A percentile compares a stretch with the other conserved stretches of the same genome.
These are phyloP conservation scores for Termitomyces sp. DNA, from an alignment of 768 basidiomycete genomes.

Conservation along the genomic window DNA sequence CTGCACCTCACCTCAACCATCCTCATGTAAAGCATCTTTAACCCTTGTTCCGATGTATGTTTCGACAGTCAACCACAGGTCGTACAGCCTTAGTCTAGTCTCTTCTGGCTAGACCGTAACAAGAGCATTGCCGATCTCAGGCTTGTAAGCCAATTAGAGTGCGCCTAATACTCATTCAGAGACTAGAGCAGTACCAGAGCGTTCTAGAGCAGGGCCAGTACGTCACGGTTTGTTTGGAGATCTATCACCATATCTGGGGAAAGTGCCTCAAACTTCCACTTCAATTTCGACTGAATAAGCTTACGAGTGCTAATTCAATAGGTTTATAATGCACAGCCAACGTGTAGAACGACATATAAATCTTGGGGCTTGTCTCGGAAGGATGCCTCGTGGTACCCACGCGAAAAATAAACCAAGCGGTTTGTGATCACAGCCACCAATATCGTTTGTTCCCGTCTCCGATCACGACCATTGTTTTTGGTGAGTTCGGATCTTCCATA, in stretches of 20 bases:
- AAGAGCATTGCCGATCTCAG: too few relatives aligned
- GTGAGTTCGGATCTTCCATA: background rate
- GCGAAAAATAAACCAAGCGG: too few relatives aligned
- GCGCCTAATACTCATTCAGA: background rate
- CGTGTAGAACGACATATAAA: background rate
- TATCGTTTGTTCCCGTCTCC: slow-evolving; percentile 1
- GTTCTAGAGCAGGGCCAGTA: background rate
- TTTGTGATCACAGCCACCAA: slow-evolving; percentile 8
- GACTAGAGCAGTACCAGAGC: background rate
- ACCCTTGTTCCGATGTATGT: too few relatives aligned
- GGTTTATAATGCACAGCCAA: too few relatives aligned
- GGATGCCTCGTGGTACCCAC: background rate
- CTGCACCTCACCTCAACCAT: too few relatives aligned
- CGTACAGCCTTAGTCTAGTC: too few relatives aligned
- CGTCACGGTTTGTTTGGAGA: too few relatives aligned
- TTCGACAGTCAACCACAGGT: too few relatives aligned
- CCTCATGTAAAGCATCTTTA: too few relatives aligned
- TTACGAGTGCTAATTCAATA: background rate
- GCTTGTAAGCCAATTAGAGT: too few relatives aligned
- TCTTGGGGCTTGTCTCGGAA: background rate
- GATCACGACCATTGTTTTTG: slow-evolving; percentile 1
- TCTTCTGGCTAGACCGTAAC: too few relatives aligned
- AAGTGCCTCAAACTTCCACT: background rate
- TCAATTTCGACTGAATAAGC: background rate
- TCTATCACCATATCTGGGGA: background rate